Evolutionary conservation across 129 eudicot species (phyloP).

Genomic region (Tagetes erecta): DNA sequence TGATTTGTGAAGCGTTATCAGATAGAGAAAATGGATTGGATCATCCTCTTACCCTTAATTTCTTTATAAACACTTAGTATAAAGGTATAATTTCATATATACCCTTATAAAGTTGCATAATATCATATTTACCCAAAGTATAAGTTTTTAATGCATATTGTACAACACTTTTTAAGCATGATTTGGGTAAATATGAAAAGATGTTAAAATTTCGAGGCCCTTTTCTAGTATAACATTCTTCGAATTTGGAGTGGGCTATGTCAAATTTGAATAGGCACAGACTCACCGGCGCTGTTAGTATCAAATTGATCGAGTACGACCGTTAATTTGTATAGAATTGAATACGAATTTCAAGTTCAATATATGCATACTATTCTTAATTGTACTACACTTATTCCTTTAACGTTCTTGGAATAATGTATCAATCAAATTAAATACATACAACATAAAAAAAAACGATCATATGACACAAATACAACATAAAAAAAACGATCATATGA

Average conservation of each 20-base stretch:
- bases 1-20: no score
- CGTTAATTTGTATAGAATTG: not conserved
- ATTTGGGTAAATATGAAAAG: not conserved
- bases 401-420: not conserved
- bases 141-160: no score
- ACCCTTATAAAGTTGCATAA: no score
- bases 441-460: not conserved
- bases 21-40: no score
- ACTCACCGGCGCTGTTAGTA: not conserved
- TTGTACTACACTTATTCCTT: not conserved
- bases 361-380: not conserved
- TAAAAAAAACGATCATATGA: no score
- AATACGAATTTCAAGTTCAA: not conserved
- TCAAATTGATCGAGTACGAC: not conserved
- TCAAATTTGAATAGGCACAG: not conserved
- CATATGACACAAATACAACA: not conserved
- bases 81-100: no score
- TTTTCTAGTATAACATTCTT: not conserved
- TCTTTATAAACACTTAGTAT: no score
- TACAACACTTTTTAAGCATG: no score
- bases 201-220: not conserved
- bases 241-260: not conserved
- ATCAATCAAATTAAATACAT: not conserved
- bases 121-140: no score
- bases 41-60: no score